Base-by-base conservation (phyloP, 139 green algal species). In the Pseudopediastrum boryanum region DNA sequence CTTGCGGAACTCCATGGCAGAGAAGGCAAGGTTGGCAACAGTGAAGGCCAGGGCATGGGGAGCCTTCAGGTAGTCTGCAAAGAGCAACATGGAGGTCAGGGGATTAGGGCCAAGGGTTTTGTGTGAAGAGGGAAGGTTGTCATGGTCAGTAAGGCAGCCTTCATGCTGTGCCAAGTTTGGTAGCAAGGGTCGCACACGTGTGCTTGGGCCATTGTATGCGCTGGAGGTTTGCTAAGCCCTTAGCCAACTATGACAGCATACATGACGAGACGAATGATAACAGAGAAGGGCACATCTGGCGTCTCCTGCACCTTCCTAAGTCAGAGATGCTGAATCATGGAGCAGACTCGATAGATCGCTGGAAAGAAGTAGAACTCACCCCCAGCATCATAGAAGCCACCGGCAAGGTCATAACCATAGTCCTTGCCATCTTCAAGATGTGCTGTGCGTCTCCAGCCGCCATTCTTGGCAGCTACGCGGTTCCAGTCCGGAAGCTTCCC, bases 321-420 rank as follows among this genome's bases (percentile, higher is more conserved):
- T 21, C 19, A n/a, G 48, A 16, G 19, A 16, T 54, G 7, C 12
- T 41, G 39, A n/a, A 42, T 2, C 51, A 9, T 25, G 38, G 64
- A 54, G 64, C 12, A 38, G 3, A 48, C 38, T 51, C 46, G 4
- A 48, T 51, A 48, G 62, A 31, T 27, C 62, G 38, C 27, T 16
- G 33, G 38, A 19, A 16, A 51, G 33, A n/a, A n/a, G n/a, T n/a
- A n/a, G 29, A 1, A 23, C 81, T 38, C 62, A 86, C 75, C 89
- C 31, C 89, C 89, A 27, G 81, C 84, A 58, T 92, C 89, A 62
- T 92, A 90, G 75, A 83, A 93, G 25, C 85, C 85, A 19, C 85
- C 85, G 0, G 64, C 25, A 42, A 93, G 82, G 72, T 88, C 66
- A 12, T 77, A 39, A 44, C 83, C 85, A 33, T 78, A 61, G 46